Evolutionary conservation across 768 basidiomycete genomes (phyloP).

Genomic region (Hericium erinaceus): DNA sequence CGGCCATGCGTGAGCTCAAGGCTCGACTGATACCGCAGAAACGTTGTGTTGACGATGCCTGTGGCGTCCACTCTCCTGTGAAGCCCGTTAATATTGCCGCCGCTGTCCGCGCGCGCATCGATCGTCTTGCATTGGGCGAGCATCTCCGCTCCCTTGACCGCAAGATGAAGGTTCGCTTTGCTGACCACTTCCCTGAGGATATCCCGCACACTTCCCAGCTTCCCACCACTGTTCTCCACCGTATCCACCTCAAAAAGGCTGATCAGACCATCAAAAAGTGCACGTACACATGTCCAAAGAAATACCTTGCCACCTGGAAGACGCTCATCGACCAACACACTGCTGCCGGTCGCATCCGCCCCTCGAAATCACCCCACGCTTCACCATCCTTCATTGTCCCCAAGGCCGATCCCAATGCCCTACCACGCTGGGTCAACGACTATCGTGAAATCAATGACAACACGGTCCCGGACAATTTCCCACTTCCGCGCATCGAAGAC

Average conservation of each 20-base stretch:
- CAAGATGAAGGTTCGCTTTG: not conserved
- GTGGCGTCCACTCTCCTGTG: not conserved
- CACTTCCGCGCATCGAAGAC: slow-evolving; percentile 10
- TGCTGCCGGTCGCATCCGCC: slow-evolving; percentile 21
- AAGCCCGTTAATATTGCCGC: too few relatives aligned
- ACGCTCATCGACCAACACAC: slow-evolving; percentile 26
- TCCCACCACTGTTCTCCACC: not conserved
- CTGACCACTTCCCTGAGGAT: not conserved
- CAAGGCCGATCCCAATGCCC: not conserved
- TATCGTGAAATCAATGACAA: slow-evolving; percentile 24
- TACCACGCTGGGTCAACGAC: slow-evolving; percentile 30
- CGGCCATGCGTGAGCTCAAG: too few relatives aligned
- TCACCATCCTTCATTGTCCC: slow-evolving; percentile 32
- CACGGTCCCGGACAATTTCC: slow-evolving; percentile 21
- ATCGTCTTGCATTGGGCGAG: not conserved
- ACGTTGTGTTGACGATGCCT: not conserved
- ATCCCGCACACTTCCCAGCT: not conserved
- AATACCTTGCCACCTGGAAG: slow-evolving; percentile 26
- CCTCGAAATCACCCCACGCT: slow-evolving; percentile 19
- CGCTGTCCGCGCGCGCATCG: too few relatives aligned
- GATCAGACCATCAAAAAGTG: not conserved
- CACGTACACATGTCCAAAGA: slow-evolving; percentile 24
- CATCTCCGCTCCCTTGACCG: not conserved
- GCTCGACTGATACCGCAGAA: too few relatives aligned
- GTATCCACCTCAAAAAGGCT: not conserved